A percentile compares a stretch with the other conserved stretches of the same genome.
Evolutionary conservation across 768 basidiomycete genomes (phyloP).

Genomic region (Punctularia strigosozonata): DNA sequence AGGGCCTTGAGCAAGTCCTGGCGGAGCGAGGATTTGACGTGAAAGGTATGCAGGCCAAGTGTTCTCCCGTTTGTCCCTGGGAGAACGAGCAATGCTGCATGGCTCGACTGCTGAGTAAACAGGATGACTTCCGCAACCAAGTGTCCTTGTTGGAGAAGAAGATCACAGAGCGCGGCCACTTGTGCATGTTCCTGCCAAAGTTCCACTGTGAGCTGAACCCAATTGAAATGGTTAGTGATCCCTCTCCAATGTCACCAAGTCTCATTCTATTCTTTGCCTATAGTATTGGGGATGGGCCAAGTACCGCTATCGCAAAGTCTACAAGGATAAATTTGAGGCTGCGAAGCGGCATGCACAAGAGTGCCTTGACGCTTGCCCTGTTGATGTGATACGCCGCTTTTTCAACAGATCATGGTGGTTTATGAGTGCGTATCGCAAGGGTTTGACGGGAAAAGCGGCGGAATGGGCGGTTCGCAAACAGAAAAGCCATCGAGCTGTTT

Average conservation of each 20-base stretch:
- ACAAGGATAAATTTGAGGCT: too few species aligned
- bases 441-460: conserved; percentile 24
- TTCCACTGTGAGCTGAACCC: conserved; percentile 36
- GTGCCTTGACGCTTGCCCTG: too few species aligned
- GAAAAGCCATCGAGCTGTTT: conserved; percentile 20
- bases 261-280: too few species aligned
- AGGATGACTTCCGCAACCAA: conserved; percentile 29
- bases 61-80: conserved; percentile 23
- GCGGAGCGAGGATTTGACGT: conserved; percentile 29
- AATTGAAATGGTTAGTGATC: conserved; percentile 28
- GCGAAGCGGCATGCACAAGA: too few species aligned
- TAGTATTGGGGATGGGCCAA: too few species aligned
- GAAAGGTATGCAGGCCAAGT: conserved; percentile 19
- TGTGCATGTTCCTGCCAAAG: conserved; percentile 29
- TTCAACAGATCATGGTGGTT: conserved; percentile 25
- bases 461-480: conserved; percentile 27
- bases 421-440: conserved; percentile 22
- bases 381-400: conserved; percentile 23
- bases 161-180: conserved; percentile 21
- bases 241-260: too few species aligned
- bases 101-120: conserved; percentile 22
- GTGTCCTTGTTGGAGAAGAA: conserved; percentile 20
- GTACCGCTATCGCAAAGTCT: too few species aligned
- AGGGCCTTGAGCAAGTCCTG: conserved; percentile 24
- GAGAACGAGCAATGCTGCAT: conserved; percentile 24